phyloP scores from a whole-genome alignment of 108 stramenopile genomes.

The Cyclotella choctawhatcheeana region DNA sequence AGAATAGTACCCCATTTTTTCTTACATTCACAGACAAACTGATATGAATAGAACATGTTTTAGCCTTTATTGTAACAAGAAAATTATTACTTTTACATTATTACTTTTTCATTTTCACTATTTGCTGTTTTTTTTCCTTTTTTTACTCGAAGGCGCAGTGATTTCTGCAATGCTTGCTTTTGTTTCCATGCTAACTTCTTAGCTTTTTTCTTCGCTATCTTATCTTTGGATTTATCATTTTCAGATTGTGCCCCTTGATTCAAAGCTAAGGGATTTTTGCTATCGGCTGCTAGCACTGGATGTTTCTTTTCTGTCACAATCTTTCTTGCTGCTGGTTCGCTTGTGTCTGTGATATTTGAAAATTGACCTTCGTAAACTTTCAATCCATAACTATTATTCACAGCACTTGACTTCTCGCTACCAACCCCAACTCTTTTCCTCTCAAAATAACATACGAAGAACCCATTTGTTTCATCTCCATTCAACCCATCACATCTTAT shows the following conservation, averaged over 20 bases:
- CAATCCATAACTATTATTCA: neutral
- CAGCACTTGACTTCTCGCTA: too few relatives aligned
- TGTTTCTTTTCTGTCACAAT: neutral
- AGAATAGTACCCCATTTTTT: too few relatives aligned
- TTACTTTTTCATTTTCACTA: neutral
- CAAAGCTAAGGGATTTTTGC: neutral
- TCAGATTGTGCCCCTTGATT: slow-evolving; percentile 16
- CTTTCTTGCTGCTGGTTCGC: neutral
- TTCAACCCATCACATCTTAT: slow-evolving; percentile 87
- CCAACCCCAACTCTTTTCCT: slow-evolving; percentile 50
- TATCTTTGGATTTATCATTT: slow-evolving; percentile 30
- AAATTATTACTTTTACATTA: neutral
- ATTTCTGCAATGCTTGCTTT: slow-evolving; percentile 68
- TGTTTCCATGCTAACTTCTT: slow-evolving; percentile 87
- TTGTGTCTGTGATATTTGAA: neutral
- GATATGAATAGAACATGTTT: too few relatives aligned
- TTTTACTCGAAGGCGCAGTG: slow-evolving; percentile 53
- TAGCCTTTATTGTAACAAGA: too few relatives aligned
- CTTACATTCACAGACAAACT: too few relatives aligned
- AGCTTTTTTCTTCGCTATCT: slow-evolving; percentile 65
- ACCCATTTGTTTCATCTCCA: slow-evolving; percentile 96
- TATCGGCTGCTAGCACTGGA: neutral
- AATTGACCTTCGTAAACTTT: slow-evolving; percentile 28
- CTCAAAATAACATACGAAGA: slow-evolving; percentile 96
- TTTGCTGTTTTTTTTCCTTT: neutral